Base-by-base conservation (phyloP, 768 basidiomycete species). In the Termitomyces sp. region DNA sequence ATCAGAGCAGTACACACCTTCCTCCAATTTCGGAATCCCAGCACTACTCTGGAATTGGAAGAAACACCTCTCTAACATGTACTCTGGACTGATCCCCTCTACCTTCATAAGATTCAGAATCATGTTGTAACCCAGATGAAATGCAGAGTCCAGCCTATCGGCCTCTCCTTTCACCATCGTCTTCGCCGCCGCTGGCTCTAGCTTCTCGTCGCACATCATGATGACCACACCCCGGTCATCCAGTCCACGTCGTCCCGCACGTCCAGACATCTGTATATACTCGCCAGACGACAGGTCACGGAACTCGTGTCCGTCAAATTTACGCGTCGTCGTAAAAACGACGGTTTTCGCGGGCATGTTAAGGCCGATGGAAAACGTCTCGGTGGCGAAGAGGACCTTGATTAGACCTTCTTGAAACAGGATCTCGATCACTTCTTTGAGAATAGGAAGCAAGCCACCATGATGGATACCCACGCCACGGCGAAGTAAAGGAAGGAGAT, bases 271-370 rank as follows among this genome's bases (percentile, higher is more conserved):
- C 66, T 99, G 97, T 63, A 98, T 97, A 69, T 99, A 99, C 79
- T 99, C 97, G 54, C 97, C 90, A 0, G 88, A 90, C 0, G 93
- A 93, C 33, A 99, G 76, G 66, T 92, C 92, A 25, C 97, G 82
- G 75, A 97, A 97, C 63, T 95, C 94, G 41, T 83, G 84, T 0
- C 97, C 97, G 68, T 99, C 97, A 63, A 94, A 98, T 73, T 99
- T 99, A 61, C 94, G 86, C 3, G 94, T 88, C 0, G 88, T 82
- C 0, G 94, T 97, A 76, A 99, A 99, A 22, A 99, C 96, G 45
- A 99, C 97, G 3, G 97, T 98, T 76, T 98, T 98, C 16, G 97
- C 97, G 11, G 97, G 97, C 97, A 99, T 99, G 72, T 99, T 99
- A 41, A 99, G 77, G 35, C 92, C 94, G 55, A 97, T 97, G 15